Evolutionary conservation across 2,329 filamentous ascomycete species (phyloP).

Genomic region (Chaetomiaceae sp.): DNA sequence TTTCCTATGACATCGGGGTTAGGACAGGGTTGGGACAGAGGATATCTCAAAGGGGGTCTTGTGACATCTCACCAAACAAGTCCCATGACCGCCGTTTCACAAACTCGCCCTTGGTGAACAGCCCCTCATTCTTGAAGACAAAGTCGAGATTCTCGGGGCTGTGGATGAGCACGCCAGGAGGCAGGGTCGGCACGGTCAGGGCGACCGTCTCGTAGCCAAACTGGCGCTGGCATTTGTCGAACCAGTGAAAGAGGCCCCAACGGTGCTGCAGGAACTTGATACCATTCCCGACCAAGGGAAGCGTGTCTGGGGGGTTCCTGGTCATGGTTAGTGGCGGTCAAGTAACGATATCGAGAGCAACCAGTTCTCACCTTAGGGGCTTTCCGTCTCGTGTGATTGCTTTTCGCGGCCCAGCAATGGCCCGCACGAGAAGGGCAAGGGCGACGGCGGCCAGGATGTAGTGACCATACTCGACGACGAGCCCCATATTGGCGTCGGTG

Average conservation of each 20-base stretch:
- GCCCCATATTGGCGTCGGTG: slow-evolving; percentile 18
- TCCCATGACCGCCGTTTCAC: slow-evolving; percentile 57
- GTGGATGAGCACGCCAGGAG: slow-evolving; percentile 58
- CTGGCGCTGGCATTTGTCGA: slow-evolving; percentile 50
- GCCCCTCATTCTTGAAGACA: slow-evolving; percentile 55
- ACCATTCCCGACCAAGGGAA: slow-evolving; percentile 57
- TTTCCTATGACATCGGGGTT: slow-evolving; percentile 39
- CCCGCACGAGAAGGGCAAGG: slow-evolving; percentile 17
- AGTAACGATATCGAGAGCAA: background rate
- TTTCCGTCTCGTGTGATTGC: slow-evolving; percentile 29
- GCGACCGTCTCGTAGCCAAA: slow-evolving; percentile 58
- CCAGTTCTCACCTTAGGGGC: slow-evolving; percentile 28
- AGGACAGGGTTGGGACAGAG: background rate
- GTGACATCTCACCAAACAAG: slow-evolving; percentile 46
- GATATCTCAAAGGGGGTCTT: background rate
- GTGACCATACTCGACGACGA: slow-evolving; percentile 15
- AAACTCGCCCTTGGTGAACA: slow-evolving; percentile 59
- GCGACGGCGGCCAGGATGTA: slow-evolving; percentile 14
- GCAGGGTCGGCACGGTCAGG: slow-evolving; percentile 57
- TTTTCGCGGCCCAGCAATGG: slow-evolving; percentile 7
- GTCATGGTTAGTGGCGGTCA: slow-evolving; percentile 1
- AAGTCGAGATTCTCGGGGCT: slow-evolving; percentile 58
- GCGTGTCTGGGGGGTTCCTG: slow-evolving; percentile 46
- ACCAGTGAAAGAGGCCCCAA: slow-evolving; percentile 59
- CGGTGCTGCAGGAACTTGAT: slow-evolving; percentile 56